phyloP scores from a whole-genome alignment of 225 moss, liverwort and hornwort species.

The Polytrichum formosum region DNA sequence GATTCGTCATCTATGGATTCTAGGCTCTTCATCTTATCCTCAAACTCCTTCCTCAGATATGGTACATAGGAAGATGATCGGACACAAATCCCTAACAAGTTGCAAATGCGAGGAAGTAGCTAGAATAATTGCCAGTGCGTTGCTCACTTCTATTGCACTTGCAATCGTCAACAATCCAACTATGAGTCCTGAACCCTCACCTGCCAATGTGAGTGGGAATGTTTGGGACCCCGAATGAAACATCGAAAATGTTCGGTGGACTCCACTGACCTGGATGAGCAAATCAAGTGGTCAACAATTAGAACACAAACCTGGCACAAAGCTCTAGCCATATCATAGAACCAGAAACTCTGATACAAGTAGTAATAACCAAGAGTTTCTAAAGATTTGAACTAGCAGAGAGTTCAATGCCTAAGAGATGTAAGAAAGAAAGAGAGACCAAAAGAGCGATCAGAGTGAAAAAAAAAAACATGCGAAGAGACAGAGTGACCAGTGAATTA shows the following conservation, averaged over 20 bases:
- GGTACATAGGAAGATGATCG: conserved; percentile 64
- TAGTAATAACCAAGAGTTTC: too few relatives aligned
- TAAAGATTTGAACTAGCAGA: too few relatives aligned
- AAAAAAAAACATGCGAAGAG: too few relatives aligned
- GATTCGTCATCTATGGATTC: conserved; percentile 38
- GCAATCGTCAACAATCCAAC: conserved; percentile 63
- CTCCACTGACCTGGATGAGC: conserved; percentile 50
- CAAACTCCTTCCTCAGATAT: conserved; percentile 24
- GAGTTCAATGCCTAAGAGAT: too few relatives aligned
- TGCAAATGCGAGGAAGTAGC: conserved; percentile 60
- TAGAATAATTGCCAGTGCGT: conserved; percentile 55
- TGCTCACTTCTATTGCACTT: conserved; percentile 46
- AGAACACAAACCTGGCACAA: too few relatives aligned
- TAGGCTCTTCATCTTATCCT: conserved; percentile 17
- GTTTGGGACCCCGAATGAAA: conserved; percentile 33
- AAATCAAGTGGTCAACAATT: too few relatives aligned
- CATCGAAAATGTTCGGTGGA: conserved; percentile 49
- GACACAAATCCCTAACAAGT: conserved; percentile 50
- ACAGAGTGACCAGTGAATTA: too few relatives aligned
- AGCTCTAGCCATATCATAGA: too few relatives aligned
- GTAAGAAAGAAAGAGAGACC: too few relatives aligned
- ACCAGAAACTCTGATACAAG: too few relatives aligned
- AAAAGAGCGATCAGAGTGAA: too few relatives aligned
- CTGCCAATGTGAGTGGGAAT: conserved; percentile 26
- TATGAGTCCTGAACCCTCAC: conserved; percentile 30